Percentiles rank a stretch among this genome's conserved stretches.
Evolutionary conservation across 345 rosid species (phyloP).

Genomic region (Pugionium dolabratum): DNA sequence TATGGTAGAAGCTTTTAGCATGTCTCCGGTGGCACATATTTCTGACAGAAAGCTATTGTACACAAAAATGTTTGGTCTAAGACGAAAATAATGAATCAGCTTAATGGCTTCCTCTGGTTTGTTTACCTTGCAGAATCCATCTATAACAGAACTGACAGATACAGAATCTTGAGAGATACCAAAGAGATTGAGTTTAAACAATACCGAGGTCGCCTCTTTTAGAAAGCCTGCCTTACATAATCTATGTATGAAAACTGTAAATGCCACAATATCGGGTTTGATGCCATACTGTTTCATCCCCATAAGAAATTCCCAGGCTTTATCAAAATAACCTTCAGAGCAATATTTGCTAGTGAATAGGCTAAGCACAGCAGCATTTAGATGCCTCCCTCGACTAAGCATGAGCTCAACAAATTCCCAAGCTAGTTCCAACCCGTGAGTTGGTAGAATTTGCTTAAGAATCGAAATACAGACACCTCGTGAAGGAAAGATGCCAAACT

Average conservation of each 20-base stretch:
- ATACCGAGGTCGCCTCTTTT: conserved; percentile 46
- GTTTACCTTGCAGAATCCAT: conserved; percentile 49
- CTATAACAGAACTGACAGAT: conserved; percentile 47
- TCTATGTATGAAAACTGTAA: conserved; percentile 43
- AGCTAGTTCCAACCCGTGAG: conserved; percentile 42
- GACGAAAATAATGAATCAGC: conserved; percentile 42
- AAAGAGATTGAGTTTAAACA: conserved; percentile 46
- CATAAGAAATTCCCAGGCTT: conserved; percentile 47
- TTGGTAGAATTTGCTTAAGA: conserved; percentile 37
- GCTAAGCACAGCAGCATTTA: conserved; percentile 45
- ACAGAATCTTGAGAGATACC: conserved; percentile 51
- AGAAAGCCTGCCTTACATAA: conserved; percentile 48
- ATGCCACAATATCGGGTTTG: conserved; percentile 50
- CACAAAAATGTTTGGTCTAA: conserved; percentile 50
- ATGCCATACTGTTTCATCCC: conserved; percentile 49
- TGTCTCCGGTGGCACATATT: conserved; percentile 44
- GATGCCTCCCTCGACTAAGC: conserved; percentile 40
- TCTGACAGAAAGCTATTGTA: conserved; percentile 53
- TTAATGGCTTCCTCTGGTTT: conserved; percentile 47
- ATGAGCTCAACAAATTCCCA: conserved; percentile 48
- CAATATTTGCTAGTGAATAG: conserved; percentile 45
- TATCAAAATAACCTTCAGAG: conserved; percentile 42
- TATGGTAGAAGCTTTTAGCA: conserved; percentile 45
- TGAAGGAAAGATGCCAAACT: conserved; percentile 46
- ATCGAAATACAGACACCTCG: conserved; percentile 47